Base-by-base conservation (phyloP, 495 filamentous ascomycete genomes). In the Podospora appendiculata region DNA sequence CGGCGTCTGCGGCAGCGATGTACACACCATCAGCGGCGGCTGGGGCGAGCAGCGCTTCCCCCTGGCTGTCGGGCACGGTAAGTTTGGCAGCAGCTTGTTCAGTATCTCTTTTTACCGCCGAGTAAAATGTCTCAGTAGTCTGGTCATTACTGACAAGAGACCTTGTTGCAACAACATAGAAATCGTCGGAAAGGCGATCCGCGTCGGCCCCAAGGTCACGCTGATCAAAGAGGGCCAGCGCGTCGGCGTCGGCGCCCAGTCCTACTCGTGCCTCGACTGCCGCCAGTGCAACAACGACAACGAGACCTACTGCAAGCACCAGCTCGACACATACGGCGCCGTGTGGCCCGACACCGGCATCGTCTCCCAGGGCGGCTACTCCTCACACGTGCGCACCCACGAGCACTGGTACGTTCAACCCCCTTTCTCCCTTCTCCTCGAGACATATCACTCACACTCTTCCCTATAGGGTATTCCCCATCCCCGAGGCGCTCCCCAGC, bases 401-500 rank as follows among this genome's bases (percentile, higher is more conserved):
- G 75, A 81, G 60, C 73, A 79, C 52, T 79, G 76, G 76, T 72
- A 55, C 13, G 65, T 57, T 9, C 25, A 25, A 25, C 2, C 25
- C 25, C 25, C 25, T 44, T 17, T 14, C 17, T 17, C 16, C 12
- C 9, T 44, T 17, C 41, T 9, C 41, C 25, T 38, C 34, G 32
- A 9, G 19, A 10, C n/a, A 2, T 25, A 12, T 39, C 47, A 38
- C 45, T 13, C 18, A 45, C 10, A 41, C 45, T 41, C 11, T 19
- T 50, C 53, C n/a, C 53, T 25, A 25, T 41, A 75, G 70, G 69
- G 77, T 79, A 19, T 92, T 91, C 72, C 84, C 83, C 19, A 92
- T 96, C 53, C 90, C 91, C 14, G 84, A 88, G 14, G 77, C 73
- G 6, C 79, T 95, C 41, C 67, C 81, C 17, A 82, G 73, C 58